These are phyloP conservation scores for Phytophthora fragariaefolia DNA, from an alignment of 352 stramenopile genomes.

Conservation along the genomic window DNA sequence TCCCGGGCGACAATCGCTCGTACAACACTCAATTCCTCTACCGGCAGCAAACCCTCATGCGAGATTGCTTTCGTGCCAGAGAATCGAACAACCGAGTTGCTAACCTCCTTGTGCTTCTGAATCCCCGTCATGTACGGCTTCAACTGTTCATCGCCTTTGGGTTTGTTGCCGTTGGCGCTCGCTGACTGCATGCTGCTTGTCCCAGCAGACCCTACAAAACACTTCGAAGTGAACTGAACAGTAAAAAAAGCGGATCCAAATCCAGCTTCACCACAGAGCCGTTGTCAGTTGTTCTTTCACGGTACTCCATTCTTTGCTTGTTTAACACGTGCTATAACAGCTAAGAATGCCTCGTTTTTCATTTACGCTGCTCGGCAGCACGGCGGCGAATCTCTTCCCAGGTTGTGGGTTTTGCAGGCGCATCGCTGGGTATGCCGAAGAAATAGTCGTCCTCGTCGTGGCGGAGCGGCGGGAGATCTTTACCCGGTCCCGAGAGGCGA, in stretches of 20 bases:
- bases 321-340: not conserved
- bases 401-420: constrained; percentile 52
- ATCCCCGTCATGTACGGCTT: constrained; percentile 25
- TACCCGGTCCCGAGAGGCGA: constrained; percentile 16
- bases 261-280: constrained; percentile 2
- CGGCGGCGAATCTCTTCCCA: constrained; percentile 84
- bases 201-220: not conserved
- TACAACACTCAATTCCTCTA: constrained; percentile 73
- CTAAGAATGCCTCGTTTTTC: too few species aligned
- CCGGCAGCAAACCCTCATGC: constrained; percentile 59
- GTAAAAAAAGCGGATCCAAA: constrained; percentile 19
- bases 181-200: constrained; percentile 20
- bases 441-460: constrained; percentile 65
- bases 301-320: constrained; percentile 7
- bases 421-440: constrained; percentile 40
- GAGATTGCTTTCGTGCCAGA: constrained; percentile 49
- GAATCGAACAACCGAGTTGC: constrained; percentile 11
- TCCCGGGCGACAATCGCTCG: constrained; percentile 70
- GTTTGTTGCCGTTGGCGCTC: constrained; percentile 3
- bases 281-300: constrained; percentile 1
- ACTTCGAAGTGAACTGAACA: constrained; percentile 14
- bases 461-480: constrained; percentile 23
- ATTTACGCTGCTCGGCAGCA: constrained; percentile 58
- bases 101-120: constrained; percentile 8
- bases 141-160: constrained; percentile 2